Evolutionary conservation across 2,329 filamentous ascomycete genomes (phyloP).

Genomic region (Plenodomus biglobosus): DNA sequence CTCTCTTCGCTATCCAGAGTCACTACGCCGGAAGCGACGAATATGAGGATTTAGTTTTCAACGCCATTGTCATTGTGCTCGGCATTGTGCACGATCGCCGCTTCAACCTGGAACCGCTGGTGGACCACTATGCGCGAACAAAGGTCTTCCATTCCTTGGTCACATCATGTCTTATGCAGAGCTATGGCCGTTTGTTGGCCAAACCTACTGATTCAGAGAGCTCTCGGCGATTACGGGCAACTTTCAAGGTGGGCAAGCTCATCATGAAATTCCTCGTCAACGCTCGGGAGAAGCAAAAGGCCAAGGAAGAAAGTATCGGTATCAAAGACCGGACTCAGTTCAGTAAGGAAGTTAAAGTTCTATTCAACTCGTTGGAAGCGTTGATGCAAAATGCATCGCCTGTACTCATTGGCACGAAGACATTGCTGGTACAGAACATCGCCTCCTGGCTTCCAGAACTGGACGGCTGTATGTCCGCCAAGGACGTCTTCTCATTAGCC

Average conservation of each 20-base stretch:
- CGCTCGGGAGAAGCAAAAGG: conserved; percentile 79
- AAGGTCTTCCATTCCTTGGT: conserved; percentile 93
- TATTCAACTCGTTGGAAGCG: conserved; percentile 86
- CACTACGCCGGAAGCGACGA: conserved; percentile 90
- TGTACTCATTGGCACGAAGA: conserved; percentile 89
- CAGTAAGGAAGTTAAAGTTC: conserved; percentile 76
- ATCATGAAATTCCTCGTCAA: conserved; percentile 94
- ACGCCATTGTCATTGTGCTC: conserved; percentile 82
- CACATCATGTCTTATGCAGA: conserved; percentile 82
- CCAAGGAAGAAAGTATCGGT: conserved; percentile 84
- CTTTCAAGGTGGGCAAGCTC: conserved; percentile 92
- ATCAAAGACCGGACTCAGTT: conserved; percentile 77
- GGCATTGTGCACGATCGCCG: conserved; percentile 92
- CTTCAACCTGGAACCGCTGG: conserved; percentile 86
- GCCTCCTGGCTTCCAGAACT: conserved; percentile 97
- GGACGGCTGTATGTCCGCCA: conserved; percentile 69
- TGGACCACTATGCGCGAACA: conserved; percentile 86
- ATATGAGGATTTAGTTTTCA: conserved; percentile 90
- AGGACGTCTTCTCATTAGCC: conserved; percentile 87
- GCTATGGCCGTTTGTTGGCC: conserved; percentile 79
- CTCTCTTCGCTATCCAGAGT: conserved; percentile 86
- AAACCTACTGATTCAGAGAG: conserved; percentile 81
- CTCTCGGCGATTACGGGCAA: conserved; percentile 80
- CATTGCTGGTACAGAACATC: conserved; percentile 91
- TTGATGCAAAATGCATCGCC: conserved; percentile 88